Conservation (phyloP, 305 asterid species). For the Fraxinus paxiana region DNA sequence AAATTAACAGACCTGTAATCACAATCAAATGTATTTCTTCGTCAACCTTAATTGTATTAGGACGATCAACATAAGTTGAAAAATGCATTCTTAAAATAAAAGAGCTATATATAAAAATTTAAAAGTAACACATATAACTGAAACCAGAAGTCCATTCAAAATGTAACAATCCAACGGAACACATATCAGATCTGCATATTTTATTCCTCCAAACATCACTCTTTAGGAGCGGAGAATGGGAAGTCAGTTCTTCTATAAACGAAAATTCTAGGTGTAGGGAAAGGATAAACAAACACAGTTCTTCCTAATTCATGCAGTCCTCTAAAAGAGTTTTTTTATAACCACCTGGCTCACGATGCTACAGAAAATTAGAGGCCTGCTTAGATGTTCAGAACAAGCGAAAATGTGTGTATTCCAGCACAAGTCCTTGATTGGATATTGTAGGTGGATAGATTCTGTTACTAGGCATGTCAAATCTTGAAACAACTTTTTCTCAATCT, state of each 20-base stretch:
- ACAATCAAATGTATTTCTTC: conserved; percentile 18
- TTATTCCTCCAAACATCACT: neutral
- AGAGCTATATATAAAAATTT: neutral
- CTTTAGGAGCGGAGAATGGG: neutral
- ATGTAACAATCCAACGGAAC: neutral
- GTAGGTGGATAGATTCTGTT: neutral
- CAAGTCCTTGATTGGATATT: neutral
- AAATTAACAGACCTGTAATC: conserved; percentile 88
- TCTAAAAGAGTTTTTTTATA: neutral
- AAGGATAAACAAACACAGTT: neutral
- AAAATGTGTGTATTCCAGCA: neutral
- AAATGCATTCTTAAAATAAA: neutral
- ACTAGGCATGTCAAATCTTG: neutral
- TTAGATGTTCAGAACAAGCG: neutral
- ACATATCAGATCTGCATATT: neutral
- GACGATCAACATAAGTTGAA: neutral
- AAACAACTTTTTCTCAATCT: neutral
- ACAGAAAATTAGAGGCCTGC: neutral
- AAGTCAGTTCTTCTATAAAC: neutral
- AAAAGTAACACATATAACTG: neutral
- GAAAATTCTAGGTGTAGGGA: neutral
- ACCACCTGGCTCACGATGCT: neutral
- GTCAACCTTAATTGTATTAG: conserved; percentile 6
- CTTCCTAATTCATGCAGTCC: neutral
- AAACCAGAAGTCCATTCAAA: neutral